These are phyloP conservation scores for Talaromyces wortmannii DNA, from an alignment of 495 filamentous ascomycete genomes.

Conservation along the genomic window DNA sequence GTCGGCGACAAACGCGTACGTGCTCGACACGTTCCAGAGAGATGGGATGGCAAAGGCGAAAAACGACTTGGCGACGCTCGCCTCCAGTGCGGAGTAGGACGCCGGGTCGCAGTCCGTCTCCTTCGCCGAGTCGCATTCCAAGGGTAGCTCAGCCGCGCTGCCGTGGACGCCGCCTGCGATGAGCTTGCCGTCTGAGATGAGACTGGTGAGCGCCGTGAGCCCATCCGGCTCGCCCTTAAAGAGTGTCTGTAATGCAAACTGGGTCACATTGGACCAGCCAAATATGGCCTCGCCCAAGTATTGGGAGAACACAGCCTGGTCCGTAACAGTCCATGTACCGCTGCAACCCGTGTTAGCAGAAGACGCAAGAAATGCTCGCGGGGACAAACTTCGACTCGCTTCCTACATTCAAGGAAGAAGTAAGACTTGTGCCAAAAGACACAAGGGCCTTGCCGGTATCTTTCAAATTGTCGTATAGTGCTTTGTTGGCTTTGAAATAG, in stretches of 20 bases:
- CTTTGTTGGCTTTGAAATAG: background rate
- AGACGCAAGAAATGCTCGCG: background rate
- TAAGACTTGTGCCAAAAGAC: background rate
- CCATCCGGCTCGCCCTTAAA: slow-evolving; percentile 10
- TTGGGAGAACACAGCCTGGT: slow-evolving; percentile 10
- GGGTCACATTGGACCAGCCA: slow-evolving; percentile 10
- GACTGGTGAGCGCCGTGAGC: slow-evolving; percentile 5
- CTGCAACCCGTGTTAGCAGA: background rate
- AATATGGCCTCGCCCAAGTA: slow-evolving; percentile 12
- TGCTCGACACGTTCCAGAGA: slow-evolving; percentile 15
- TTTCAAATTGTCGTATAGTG: background rate
- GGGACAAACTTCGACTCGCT: background rate
- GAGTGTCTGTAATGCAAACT: background rate
- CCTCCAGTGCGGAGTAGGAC: background rate
- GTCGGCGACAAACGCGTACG: slow-evolving; percentile 24
- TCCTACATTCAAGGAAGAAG: background rate
- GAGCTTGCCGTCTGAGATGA: slow-evolving; percentile 21
- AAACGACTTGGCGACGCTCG: slow-evolving; percentile 13
- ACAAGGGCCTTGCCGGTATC: background rate
- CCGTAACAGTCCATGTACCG: background rate
- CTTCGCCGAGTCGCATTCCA: background rate
- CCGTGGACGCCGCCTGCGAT: slow-evolving; percentile 9
- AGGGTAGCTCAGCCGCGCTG: background rate
- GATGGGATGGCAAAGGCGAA: slow-evolving; percentile 23
- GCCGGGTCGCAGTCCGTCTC: background rate